A percentile compares a stretch with the other conserved stretches of the same genome.
Conservation (phyloP, 768 basidiomycete genomes). For the Coprinellus micaceus region DNA sequence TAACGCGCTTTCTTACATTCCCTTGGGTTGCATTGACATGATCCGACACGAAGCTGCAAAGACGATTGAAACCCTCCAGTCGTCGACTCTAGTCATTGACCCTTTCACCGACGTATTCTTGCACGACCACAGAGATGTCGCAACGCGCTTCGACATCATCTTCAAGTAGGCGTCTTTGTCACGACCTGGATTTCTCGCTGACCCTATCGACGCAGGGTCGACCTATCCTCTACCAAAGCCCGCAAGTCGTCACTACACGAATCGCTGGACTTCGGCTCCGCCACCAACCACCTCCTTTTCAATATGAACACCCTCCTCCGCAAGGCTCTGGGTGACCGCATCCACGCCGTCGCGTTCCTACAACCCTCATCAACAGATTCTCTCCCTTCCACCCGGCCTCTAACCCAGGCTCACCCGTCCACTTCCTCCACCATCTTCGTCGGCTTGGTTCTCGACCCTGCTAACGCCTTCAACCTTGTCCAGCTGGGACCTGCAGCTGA, state of each 20-base stretch:
- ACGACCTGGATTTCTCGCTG: background rate
- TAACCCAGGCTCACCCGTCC: constrained; percentile 54
- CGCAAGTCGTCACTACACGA: constrained; percentile 41
- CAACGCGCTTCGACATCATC: constrained; percentile 70
- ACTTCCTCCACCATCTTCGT: constrained; percentile 53
- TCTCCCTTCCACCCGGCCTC: constrained; percentile 33
- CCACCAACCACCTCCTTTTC: constrained; percentile 50
- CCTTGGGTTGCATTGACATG: constrained; percentile 72
- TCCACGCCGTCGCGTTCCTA: constrained; percentile 59
- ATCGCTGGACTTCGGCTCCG: constrained; percentile 58
- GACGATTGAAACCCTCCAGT: constrained; percentile 65
- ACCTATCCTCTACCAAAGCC: constrained; percentile 47
- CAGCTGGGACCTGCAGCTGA: constrained; percentile 87
- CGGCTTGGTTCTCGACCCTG: constrained; percentile 71
- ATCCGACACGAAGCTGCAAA: constrained; percentile 70
- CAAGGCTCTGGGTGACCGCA: constrained; percentile 71
- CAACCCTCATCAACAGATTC: background rate
- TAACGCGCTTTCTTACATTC: constrained; percentile 76
- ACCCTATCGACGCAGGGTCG: constrained; percentile 41
- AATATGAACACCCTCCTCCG: constrained; percentile 49
- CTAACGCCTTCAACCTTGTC: constrained; percentile 77
- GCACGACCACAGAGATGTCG: constrained; percentile 60
- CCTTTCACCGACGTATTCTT: constrained; percentile 72
- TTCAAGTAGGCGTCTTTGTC: constrained; percentile 44
- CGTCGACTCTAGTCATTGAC: constrained; percentile 45